A percentile compares a stretch with the other conserved stretches of the same genome.
These are phyloP conservation scores for Adenanthera pavonina DNA, from an alignment of 306 rosid species.

Conservation along the genomic window DNA sequence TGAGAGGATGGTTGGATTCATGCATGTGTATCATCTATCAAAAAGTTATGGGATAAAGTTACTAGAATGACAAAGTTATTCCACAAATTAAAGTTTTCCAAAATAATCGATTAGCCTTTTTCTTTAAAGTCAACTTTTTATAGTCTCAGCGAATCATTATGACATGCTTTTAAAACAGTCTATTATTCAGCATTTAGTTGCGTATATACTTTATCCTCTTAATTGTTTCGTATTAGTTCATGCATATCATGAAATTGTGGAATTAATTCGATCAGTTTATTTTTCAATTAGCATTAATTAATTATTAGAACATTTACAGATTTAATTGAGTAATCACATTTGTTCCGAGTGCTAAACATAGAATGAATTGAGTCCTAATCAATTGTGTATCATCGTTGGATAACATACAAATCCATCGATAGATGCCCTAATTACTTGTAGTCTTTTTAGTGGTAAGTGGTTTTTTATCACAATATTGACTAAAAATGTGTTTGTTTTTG, in stretches of 20 bases:
- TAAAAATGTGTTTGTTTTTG: no score
- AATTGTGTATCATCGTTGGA: no score
- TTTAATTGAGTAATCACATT: no score
- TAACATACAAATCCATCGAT: no score
- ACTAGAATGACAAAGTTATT: constrained; percentile 21
- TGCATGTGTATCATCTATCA: not conserved
- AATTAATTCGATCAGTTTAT: not conserved
- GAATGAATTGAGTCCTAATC: no score
- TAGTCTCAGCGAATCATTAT: constrained; percentile 33
- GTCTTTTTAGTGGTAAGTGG: no score
- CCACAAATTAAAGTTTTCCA: constrained; percentile 17
- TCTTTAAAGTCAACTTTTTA: constrained; percentile 46
- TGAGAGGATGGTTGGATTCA: not conserved
- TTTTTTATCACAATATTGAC: no score
- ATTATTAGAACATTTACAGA: no score
- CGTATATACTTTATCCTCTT: not conserved
- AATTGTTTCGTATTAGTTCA: not conserved
- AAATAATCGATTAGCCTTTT: constrained; percentile 37
- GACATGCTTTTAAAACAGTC: constrained; percentile 27
- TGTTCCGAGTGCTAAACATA: no score
- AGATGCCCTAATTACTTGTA: no score
- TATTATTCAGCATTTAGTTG: constrained; percentile 9
- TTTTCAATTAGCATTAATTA: not conserved
- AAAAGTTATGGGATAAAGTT: constrained; percentile 8
- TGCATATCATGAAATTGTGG: not conserved